These are phyloP conservation scores for Xanthoceras sorbifolium DNA, from an alignment of 345 rosid genomes.

Conservation along the genomic window DNA sequence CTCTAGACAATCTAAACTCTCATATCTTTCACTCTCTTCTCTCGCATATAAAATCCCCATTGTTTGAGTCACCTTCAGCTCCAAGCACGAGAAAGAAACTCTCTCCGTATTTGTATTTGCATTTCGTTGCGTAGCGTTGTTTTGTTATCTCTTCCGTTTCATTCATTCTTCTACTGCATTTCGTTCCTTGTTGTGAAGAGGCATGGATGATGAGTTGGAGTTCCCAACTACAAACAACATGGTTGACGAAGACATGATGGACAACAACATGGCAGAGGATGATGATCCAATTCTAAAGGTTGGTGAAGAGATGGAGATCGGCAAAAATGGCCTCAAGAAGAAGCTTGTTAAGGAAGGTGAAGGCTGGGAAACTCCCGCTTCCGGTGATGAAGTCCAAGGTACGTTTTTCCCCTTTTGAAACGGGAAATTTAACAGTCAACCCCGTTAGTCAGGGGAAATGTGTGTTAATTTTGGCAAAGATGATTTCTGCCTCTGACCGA, in stretches of 20 bases:
- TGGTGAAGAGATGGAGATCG: slow-evolving; percentile 79
- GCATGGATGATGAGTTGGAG: slow-evolving; percentile 70
- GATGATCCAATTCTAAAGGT: slow-evolving; percentile 33
- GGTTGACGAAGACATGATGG: slow-evolving; percentile 32
- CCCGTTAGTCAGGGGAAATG: too few species aligned
- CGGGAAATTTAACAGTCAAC: too few species aligned
- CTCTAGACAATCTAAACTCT: slow-evolving; percentile 16
- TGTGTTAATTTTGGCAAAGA: too few species aligned
- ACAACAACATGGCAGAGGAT: slow-evolving; percentile 40
- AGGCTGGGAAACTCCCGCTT: slow-evolving; percentile 65
- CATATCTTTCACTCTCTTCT: slow-evolving; percentile 40
- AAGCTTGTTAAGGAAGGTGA: slow-evolving; percentile 77
- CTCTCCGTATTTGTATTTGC: too few species aligned
- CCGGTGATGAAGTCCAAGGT: slow-evolving; percentile 81
- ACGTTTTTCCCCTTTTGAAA: too few species aligned
- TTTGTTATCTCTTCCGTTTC: not conserved
- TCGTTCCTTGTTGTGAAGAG: not conserved
- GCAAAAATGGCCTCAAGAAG: slow-evolving; percentile 70
- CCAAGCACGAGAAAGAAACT: too few species aligned
- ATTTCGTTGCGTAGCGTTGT: not conserved
- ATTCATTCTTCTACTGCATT: too few species aligned
- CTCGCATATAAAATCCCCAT: slow-evolving; percentile 37
- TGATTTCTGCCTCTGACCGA: too few species aligned
- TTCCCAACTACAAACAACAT: slow-evolving; percentile 42
- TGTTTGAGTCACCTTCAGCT: not conserved